phyloP scores from a whole-genome alignment of 2,329 filamentous ascomycete genomes.

The Nemania sp. region DNA sequence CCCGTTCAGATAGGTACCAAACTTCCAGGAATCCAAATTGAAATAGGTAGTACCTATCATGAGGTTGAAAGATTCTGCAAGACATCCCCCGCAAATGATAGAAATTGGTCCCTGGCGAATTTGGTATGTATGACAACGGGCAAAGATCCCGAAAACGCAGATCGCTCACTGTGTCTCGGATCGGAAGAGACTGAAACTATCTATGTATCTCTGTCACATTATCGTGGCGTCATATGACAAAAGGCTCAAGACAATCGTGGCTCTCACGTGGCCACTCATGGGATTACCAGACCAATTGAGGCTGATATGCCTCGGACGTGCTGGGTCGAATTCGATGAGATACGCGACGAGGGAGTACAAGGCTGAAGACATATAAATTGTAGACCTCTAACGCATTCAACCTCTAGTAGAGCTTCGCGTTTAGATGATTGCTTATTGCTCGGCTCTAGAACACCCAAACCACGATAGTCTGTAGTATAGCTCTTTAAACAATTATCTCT shows the following conservation, averaged over 20 bases:
- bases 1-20: no score
- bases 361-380: no score
- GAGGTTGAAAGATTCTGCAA: neutral
- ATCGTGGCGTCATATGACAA: neutral
- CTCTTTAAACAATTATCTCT: neutral
- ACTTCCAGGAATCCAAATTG: no score
- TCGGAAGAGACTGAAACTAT: conserved; percentile 1
- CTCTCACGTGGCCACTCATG: neutral
- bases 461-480: neutral
- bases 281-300: neutral
- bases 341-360: no score
- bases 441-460: neutral
- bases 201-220: neutral
- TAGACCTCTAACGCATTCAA: neutral
- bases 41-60: no score
- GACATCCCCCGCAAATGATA: neutral
- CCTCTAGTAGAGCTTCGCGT: neutral
- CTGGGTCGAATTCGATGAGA: no score
- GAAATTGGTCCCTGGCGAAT: conserved; percentile 9
- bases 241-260: neutral
- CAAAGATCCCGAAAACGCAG: neutral
- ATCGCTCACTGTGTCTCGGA: conserved; percentile 1
- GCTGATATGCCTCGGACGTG: no score
- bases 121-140: neutral
- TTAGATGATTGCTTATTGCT: neutral